Evolutionary conservation across 2,329 filamentous ascomycete genomes (phyloP).

Genomic region (Penicillium freii): DNA sequence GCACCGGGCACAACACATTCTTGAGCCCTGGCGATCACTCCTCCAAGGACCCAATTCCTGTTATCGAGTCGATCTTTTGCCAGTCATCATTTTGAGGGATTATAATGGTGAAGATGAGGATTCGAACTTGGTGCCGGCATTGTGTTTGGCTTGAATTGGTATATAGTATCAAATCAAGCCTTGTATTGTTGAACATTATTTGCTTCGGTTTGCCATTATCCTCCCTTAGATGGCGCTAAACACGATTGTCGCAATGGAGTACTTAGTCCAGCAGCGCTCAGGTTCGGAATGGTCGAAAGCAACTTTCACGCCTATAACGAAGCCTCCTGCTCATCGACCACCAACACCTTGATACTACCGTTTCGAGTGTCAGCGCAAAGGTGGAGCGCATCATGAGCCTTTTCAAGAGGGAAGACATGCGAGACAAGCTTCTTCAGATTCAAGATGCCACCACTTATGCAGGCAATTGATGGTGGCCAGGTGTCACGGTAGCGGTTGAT

Average conservation of each 20-base stretch:
- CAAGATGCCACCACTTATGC: conserved; percentile 58
- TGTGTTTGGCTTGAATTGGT: background rate
- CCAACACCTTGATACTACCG: conserved; percentile 60
- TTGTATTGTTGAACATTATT: background rate
- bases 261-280: background rate
- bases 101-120: background rate
- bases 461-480: conserved; percentile 65
- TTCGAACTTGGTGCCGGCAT: background rate
- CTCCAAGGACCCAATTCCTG: conserved; percentile 21
- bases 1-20: conserved; percentile 26
- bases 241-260: no score
- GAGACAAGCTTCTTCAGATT: conserved; percentile 63
- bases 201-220: background rate
- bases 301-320: conserved; percentile 12
- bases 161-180: background rate
- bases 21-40: conserved; percentile 23
- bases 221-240: background rate
- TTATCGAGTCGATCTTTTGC: conserved; percentile 24
- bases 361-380: conserved; percentile 53
- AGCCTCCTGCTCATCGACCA: conserved; percentile 51
- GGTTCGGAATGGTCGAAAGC: background rate
- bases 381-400: conserved; percentile 58
- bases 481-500: conserved; percentile 70
- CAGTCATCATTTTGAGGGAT: conserved; percentile 12
- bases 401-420: conserved; percentile 62